Percentiles rank a stretch among this genome's conserved stretches.
Evolutionary conservation across 306 rosid species (phyloP).

Genomic region (Cicer yamashitae): DNA sequence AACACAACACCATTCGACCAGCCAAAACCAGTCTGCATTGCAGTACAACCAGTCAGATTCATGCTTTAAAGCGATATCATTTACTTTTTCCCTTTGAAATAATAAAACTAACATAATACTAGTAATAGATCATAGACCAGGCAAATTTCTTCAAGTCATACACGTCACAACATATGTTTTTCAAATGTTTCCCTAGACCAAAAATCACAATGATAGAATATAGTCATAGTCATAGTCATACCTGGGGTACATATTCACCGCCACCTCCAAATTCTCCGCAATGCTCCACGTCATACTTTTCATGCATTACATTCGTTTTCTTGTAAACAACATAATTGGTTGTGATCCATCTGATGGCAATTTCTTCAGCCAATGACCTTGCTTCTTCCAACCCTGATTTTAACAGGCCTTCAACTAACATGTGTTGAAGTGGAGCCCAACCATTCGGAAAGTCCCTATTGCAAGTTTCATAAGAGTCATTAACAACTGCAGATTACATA

Average conservation of each 20-base stretch:
- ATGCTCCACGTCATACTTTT: constrained; percentile 73
- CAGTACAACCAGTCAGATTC: constrained; percentile 39
- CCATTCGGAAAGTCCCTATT: constrained; percentile 96
- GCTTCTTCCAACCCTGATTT: constrained; percentile 79
- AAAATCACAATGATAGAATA: constrained; percentile 8
- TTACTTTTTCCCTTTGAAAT: background rate
- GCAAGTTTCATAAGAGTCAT: constrained; percentile 14
- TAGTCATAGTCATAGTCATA: constrained; percentile 40
- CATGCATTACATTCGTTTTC: constrained; percentile 82
- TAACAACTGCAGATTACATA: constrained; percentile 23
- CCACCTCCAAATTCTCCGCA: constrained; percentile 88
- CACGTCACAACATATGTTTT: background rate
- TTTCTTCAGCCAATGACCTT: constrained; percentile 71
- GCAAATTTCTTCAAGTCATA: constrained; percentile 20
- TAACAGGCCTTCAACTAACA: constrained; percentile 88
- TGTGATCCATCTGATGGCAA: constrained; percentile 79
- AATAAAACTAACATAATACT: constrained; percentile 25
- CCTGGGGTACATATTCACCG: constrained; percentile 89
- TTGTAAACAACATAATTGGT: constrained; percentile 74
- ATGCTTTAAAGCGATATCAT: constrained; percentile 14
- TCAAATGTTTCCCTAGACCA: background rate
- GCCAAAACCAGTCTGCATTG: constrained; percentile 93
- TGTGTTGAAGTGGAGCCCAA: constrained; percentile 95
- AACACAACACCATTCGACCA: constrained; percentile 94
- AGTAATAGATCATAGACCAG: background rate